Evolutionary conservation across 2,329 filamentous ascomycete species (phyloP).

Genomic region (Atkinsonella texensis): DNA sequence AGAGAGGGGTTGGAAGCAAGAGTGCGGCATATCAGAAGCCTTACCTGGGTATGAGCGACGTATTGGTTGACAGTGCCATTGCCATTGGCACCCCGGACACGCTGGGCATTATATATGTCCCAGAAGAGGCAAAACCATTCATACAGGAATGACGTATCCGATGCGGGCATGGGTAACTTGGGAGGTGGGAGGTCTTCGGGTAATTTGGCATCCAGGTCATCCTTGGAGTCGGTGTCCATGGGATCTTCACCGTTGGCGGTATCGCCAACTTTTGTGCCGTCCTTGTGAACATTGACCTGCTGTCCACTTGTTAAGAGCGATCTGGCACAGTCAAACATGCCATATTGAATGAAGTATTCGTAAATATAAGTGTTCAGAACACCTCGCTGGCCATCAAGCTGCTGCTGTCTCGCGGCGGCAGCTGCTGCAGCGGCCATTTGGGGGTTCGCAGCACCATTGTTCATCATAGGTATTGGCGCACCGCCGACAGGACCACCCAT

Average conservation of each 20-base stretch:
- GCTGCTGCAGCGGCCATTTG: conserved; percentile 21
- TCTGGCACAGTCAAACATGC: conserved; percentile 74
- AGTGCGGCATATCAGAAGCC: not conserved
- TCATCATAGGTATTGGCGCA: conserved; percentile 53
- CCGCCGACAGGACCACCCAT: conserved; percentile 56
- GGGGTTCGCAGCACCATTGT: conserved; percentile 32
- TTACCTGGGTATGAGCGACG: conserved; percentile 71
- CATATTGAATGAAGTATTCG: conserved; percentile 79
- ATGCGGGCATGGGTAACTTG: conserved; percentile 50
- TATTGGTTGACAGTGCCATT: conserved; percentile 60
- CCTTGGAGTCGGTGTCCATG: conserved; percentile 76
- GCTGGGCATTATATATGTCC: conserved; percentile 84
- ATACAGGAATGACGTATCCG: conserved; percentile 74
- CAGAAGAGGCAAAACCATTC: conserved; percentile 98
- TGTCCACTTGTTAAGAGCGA: conserved; percentile 56
- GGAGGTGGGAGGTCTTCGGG: conserved; percentile 71
- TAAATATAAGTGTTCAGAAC: conserved; percentile 80
- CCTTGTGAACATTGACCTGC: conserved; percentile 54
- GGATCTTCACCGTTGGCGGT: conserved; percentile 59
- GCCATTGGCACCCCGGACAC: conserved; percentile 44
- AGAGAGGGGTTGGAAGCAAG: not conserved
- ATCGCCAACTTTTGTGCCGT: conserved; percentile 60
- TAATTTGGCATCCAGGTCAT: conserved; percentile 60
- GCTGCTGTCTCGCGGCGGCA: conserved; percentile 25
- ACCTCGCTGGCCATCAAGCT: conserved; percentile 36